Evolutionary conservation across 805 yeast species (phyloP).

Genomic region (Metschnikowia lochheadii): DNA sequence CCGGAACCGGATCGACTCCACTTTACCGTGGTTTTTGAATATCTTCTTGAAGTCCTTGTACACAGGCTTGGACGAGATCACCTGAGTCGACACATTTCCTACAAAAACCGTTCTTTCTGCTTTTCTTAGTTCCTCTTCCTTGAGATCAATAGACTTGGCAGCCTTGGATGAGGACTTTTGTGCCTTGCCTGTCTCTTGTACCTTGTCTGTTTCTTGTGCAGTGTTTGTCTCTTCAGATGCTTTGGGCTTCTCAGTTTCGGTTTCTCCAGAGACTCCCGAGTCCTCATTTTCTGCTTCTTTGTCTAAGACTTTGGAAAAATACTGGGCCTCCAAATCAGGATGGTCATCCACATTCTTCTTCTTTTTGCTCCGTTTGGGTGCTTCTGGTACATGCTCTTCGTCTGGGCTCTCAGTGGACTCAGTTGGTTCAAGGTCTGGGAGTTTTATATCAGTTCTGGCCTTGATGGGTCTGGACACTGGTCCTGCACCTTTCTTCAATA

Average conservation of each 20-base stretch:
- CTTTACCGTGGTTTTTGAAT: conserved; percentile 49
- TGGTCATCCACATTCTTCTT: conserved; percentile 3
- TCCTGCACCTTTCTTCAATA: conserved; percentile 34
- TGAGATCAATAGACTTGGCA: conserved; percentile 55
- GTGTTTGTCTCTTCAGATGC: conserved; percentile 20
- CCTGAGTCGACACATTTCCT: conserved; percentile 72
- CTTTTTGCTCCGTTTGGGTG: conserved; percentile 2
- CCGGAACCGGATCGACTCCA: conserved; percentile 83
- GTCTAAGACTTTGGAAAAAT: conserved; percentile 15
- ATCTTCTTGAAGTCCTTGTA: conserved; percentile 62
- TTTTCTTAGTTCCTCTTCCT: conserved; percentile 69
- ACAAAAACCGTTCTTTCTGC: conserved; percentile 84
- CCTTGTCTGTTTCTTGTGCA: neutral
- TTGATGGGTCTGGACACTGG: conserved; percentile 43
- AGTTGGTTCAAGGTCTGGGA: conserved; percentile 10
- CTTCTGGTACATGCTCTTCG: neutral
- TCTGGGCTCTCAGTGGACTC: conserved; percentile 11
- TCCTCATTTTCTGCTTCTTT: conserved; percentile 4
- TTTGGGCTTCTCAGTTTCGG: conserved; percentile 13
- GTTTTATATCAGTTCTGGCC: conserved; percentile 29
- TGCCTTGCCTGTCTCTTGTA: neutral
- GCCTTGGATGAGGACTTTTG: conserved; percentile 11
- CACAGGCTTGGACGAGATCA: conserved; percentile 57
- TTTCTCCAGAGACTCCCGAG: conserved; percentile 6
- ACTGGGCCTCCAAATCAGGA: conserved; percentile 9